Evolutionary conservation across 805 yeast species (phyloP).

Genomic region (Candida manassasensis): DNA sequence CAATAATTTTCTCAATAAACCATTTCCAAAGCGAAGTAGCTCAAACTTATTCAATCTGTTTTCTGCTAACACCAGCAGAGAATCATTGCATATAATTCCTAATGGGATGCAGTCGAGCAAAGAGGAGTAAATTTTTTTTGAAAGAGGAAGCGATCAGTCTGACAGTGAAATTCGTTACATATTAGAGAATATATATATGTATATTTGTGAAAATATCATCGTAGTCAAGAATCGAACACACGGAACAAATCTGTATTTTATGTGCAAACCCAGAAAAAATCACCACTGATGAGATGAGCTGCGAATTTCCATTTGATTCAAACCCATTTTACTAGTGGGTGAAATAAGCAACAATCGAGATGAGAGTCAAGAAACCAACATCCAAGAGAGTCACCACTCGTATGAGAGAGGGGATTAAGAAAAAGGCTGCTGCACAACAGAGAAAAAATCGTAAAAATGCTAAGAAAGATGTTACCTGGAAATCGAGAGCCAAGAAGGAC

Average conservation of each 20-base stretch:
- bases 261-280: too few relatives aligned
- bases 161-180: too few relatives aligned
- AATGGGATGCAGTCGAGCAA: constrained; percentile 14
- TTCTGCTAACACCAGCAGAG: constrained; percentile 21
- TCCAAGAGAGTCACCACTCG: constrained; percentile 90
- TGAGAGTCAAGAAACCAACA: constrained; percentile 58
- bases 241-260: too few relatives aligned
- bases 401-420: constrained; percentile 93
- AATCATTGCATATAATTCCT: constrained; percentile 18
- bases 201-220: too few relatives aligned
- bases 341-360: constrained; percentile 11
- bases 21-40: constrained; percentile 23
- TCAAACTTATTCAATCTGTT: constrained; percentile 5
- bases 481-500: constrained; percentile 74
- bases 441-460: constrained; percentile 78
- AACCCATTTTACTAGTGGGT: not conserved
- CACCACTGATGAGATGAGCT: too few relatives aligned
- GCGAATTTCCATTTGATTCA: too few relatives aligned
- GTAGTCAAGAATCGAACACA: too few relatives aligned
- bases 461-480: constrained; percentile 94
- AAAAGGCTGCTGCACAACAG: constrained; percentile 88
- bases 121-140: not conserved
- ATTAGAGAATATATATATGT: too few relatives aligned
- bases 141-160: too few relatives aligned
- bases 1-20: constrained; percentile 31